These are phyloP conservation scores for Backusella australiensis DNA, from an alignment of 192 early-diverging fungal species.

Conservation along the genomic window DNA sequence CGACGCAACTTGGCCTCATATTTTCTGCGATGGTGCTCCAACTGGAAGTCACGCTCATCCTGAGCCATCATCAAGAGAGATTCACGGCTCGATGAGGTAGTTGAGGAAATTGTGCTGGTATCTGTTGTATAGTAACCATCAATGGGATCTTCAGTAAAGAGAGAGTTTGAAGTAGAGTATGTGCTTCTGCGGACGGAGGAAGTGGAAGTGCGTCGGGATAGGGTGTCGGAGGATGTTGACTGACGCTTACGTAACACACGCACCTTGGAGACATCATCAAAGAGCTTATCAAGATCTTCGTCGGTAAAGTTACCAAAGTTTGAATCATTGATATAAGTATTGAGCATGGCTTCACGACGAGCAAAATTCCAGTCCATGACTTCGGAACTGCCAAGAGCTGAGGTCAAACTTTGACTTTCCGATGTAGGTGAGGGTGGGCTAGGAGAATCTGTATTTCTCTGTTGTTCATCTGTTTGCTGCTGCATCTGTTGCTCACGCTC, in stretches of 20 bases:
- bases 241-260: conserved; percentile 27
- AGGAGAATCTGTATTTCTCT: background rate
- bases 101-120: conserved; percentile 2
- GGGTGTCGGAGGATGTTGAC: conserved; percentile 15
- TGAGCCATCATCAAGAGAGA: conserved; percentile 36
- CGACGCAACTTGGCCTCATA: conserved; percentile 48
- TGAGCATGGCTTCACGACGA: conserved; percentile 62
- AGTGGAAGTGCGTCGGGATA: conserved; percentile 16
- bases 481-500: conserved; percentile 28
- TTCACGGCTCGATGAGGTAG: background rate
- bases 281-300: conserved; percentile 51
- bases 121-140: conserved; percentile 16
- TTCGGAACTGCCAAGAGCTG: conserved; percentile 33
- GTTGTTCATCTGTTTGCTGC: background rate
- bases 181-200: conserved; percentile 19
- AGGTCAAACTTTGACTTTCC: background rate
- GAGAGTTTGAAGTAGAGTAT: conserved; percentile 6
- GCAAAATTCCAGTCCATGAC: conserved; percentile 77
- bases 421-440: conserved; percentile 11
- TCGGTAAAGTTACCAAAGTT: conserved; percentile 51
- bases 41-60: conserved; percentile 49
- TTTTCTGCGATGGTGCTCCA: conserved; percentile 48
- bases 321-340: conserved; percentile 37
- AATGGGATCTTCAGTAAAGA: conserved; percentile 1
- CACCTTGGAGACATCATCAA: conserved; percentile 59